Evolutionary conservation across 2,329 filamentous ascomycete genomes (phyloP), one percentile per base, ranked within the genome.

Genomic region (Lasiodiplodia hormozganensis): DNA sequence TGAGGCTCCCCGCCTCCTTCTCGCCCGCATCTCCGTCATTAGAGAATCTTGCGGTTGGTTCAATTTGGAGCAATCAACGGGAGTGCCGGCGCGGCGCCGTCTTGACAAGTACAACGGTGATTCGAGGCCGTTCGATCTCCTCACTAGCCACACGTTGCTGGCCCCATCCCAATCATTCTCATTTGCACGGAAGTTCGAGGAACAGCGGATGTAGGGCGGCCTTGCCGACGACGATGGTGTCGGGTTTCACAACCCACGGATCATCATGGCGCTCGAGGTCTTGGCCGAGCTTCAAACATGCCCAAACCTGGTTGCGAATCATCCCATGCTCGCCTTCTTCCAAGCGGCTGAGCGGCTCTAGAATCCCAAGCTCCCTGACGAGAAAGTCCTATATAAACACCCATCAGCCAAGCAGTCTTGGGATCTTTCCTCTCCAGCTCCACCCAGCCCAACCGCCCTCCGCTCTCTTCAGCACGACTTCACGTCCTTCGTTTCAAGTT

Each of bases 361-460:
- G 54, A 23, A 11, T 34, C 38, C 53, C 18, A 31, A 16, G 8
- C 28, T 3, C 34, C 34, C 31, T 34, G 10, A 23, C n/a, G 10
- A 12, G 34, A 49, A 47, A 25, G 34, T 36, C 53, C 51, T 62
- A 62, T 62, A 62, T 49, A 62, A 62, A 62, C 57, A 51, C 40
- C 40, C 43, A 5, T 4, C 58, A 16, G 58, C 58, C 58, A 62
- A 51, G 40, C 58, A 25, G 21, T 47, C 38, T 31, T 60, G 31
- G 8, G 12, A 18, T 28, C 6, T 58, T 18, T 21, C 5, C 10
- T 62, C 23, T 14, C 14, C 25, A 43, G 21, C 18, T n/a, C 18
- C 18, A 31, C 6, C 21, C 28, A 62, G 28, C 47, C 43, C n/a
- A 49, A 21, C n/a, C 18, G 7, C 38, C 18, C 34, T 21, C 23